Evolutionary conservation across 768 basidiomycete genomes (phyloP), one percentile per base, ranked within the genome.

Genomic region (Boletus bicolor): DNA sequence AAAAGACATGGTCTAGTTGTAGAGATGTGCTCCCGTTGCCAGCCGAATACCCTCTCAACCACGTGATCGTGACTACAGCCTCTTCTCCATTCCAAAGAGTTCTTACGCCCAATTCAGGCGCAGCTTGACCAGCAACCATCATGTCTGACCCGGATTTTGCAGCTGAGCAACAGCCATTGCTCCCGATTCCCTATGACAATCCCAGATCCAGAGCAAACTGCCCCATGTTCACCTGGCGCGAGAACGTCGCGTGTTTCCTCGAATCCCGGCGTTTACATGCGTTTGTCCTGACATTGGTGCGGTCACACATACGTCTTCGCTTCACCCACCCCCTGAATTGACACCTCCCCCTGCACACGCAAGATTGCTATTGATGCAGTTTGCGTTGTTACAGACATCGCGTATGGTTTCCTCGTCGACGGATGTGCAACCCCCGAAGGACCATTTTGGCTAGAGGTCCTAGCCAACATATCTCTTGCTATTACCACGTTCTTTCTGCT

Each of bases 401-500:
- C 74, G 15, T 89, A 86, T 64, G 82, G 81, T 21, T 82, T 91
- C 56, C 79, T 92, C 32, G 77, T 76, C 28, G 72, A 80, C 17
- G 65, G 64, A 15, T 90, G 89, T 64, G 68, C 69, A 6, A 5
- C 41, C 49, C 72, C 76, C 28, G 79, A 80, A 14, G 64, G 66
- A 17, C 86, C 86, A 1, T 38, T 64, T 21, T 91, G 86, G 87
- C 78, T 92, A 11, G 78, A 82, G 57, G 69, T 84, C 32, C 72
- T 90, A 35, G 72, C 84, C 7, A 75, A 80, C 52, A 70, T 87
- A 50, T 91, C 89, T 5, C 77, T 89, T 39, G 67, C 50, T 44
- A 91, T 93, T 49, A 89, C 85, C 54, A 79, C 81, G 5, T 65
- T 89, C 66, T 92, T 93, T 79, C 67, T 93, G 34, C 28, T 85